Evolutionary conservation across 202 grass and related monocot genomes (phyloP).

Genomic region (Zizania palustris): DNA sequence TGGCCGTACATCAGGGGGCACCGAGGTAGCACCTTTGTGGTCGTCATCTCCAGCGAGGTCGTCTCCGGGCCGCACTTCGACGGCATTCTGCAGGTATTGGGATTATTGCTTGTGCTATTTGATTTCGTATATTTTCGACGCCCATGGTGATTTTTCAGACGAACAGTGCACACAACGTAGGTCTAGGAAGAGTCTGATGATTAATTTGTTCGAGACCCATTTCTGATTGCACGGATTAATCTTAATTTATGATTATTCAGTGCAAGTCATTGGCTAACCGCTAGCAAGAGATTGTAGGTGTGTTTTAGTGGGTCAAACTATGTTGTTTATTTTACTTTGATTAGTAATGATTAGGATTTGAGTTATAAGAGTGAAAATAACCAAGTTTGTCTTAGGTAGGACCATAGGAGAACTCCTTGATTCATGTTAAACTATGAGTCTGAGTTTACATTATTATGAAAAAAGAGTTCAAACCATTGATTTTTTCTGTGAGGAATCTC

Average conservation of each 20-base stretch:
- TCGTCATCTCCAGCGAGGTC: constrained; percentile 84
- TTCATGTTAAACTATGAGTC: background rate
- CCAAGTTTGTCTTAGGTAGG: constrained; percentile 2
- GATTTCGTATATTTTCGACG: background rate
- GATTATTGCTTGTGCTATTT: constrained; percentile 19
- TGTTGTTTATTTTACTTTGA: background rate
- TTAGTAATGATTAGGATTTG: background rate
- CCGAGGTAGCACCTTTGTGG: constrained; percentile 78
- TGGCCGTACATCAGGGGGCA: constrained; percentile 92
- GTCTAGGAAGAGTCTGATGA: background rate
- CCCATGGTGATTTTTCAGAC: background rate
- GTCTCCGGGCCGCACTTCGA: constrained; percentile 63
- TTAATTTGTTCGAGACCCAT: background rate
- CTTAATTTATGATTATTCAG: background rate
- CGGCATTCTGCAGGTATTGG: constrained; percentile 75
- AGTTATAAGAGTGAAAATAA: background rate
- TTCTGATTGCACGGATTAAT: background rate
- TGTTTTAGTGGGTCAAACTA: background rate
- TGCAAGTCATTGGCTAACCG: too few relatives aligned
- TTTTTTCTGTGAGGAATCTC: background rate
- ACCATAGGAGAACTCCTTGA: background rate
- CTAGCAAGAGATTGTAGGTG: background rate
- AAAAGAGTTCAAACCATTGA: background rate
- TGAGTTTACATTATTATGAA: background rate
- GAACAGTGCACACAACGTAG: background rate